Conservation (phyloP, 1,284 basidiomycete genomes). For the Trichosporon ovoides region DNA sequence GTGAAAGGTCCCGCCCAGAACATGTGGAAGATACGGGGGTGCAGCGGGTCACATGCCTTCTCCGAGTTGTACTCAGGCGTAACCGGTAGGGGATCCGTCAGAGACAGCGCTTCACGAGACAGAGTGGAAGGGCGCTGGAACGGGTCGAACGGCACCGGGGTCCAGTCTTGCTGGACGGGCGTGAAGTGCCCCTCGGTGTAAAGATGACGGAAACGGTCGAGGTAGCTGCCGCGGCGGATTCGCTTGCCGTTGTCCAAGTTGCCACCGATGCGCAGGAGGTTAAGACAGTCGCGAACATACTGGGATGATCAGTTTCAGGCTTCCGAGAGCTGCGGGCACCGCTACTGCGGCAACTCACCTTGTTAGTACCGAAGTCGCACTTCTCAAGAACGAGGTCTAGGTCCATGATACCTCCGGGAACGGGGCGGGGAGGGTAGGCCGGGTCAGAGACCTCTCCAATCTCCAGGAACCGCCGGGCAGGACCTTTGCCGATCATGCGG, state of each 20-base stretch:
- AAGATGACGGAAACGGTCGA: conserved; percentile 62
- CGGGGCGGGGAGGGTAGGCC: conserved; percentile 66
- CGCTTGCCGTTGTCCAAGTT: conserved; percentile 60
- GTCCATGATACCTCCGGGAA: conserved; percentile 73
- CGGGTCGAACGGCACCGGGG: conserved; percentile 12
- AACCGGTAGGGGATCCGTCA: conserved; percentile 32
- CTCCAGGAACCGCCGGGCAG: conserved; percentile 67
- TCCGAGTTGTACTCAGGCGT: conserved; percentile 36
- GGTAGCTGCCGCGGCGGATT: conserved; percentile 56
- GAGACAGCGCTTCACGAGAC: conserved; percentile 35
- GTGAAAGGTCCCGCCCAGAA: conserved; percentile 80
- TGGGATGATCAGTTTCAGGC: conserved; percentile 31
- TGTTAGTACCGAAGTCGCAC: conserved; percentile 75
- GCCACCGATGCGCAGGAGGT: conserved; percentile 62
- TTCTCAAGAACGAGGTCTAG: conserved; percentile 80
- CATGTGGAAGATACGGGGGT: conserved; percentile 73
- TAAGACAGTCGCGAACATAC: conserved; percentile 72
- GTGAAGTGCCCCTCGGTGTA: conserved; percentile 42
- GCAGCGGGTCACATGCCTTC: conserved; percentile 62
- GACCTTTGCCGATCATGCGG: conserved; percentile 59
- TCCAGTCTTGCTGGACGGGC: conserved; percentile 7
- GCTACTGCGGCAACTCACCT: conserved; percentile 52
- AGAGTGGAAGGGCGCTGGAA: conserved; percentile 22
- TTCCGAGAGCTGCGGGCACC: not conserved
- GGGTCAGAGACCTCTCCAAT: conserved; percentile 51